Conservation (phyloP, 208 protist species). For the Acanthamoeba healyi region DNA sequence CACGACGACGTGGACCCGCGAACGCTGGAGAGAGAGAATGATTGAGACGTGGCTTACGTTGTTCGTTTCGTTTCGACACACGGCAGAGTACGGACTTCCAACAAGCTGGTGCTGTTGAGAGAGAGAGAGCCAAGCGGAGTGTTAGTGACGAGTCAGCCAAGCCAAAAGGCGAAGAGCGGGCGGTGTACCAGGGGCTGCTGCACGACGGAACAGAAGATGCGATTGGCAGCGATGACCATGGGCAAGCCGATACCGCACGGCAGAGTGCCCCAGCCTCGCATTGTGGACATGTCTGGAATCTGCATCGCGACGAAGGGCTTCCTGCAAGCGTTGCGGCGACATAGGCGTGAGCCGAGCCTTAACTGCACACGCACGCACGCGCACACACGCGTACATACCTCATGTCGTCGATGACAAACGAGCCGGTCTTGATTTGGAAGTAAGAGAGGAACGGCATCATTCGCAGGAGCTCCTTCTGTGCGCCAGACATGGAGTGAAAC, state of each 20-base stretch:
- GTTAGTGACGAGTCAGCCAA: background rate
- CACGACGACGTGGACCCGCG: too few relatives aligned
- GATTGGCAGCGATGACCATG: constrained; percentile 43
- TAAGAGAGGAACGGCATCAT: constrained; percentile 23
- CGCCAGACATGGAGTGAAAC: background rate
- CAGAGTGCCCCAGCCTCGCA: background rate
- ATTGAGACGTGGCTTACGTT: too few relatives aligned
- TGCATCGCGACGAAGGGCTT: constrained; percentile 59
- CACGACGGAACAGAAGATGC: constrained; percentile 55
- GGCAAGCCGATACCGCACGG: constrained; percentile 18
- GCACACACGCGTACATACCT: background rate
- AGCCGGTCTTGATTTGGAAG: background rate
- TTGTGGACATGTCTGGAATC: constrained; percentile 8
- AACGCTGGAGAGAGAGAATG: too few relatives aligned
- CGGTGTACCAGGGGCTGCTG: constrained; percentile 1
- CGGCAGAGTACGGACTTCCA: constrained; percentile 7
- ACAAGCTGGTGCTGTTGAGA: constrained; percentile 14
- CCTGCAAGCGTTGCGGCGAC: background rate
- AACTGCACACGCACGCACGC: too few relatives aligned
- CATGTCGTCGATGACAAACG: constrained; percentile 53
- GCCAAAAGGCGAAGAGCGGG: background rate
- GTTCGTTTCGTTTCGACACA: constrained; percentile 58
- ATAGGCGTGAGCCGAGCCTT: too few relatives aligned
- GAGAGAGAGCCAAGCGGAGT: background rate
- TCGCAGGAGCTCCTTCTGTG: background rate